A percentile compares a stretch with the other conserved stretches of the same genome.
Evolutionary conservation across 495 filamentous ascomycete genomes (phyloP).

Genomic region (Tuber brumale): DNA sequence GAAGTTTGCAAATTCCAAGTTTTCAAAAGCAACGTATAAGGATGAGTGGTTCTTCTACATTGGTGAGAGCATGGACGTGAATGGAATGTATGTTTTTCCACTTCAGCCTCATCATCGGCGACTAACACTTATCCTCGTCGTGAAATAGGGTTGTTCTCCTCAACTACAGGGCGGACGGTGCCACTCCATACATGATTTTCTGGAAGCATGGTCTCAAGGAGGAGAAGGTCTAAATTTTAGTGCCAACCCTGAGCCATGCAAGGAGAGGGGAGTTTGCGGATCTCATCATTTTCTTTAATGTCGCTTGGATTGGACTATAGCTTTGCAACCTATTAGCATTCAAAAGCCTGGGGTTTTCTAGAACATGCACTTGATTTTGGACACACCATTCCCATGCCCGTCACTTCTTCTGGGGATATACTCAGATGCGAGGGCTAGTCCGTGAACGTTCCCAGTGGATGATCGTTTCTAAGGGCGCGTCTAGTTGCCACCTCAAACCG

Average conservation of each 20-base stretch:
- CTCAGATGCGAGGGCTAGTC: too few species aligned
- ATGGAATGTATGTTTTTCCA: constrained; percentile 66
- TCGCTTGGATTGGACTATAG: not conserved
- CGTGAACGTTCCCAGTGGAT: too few species aligned
- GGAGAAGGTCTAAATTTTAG: constrained; percentile 76
- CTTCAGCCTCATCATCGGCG: constrained; percentile 10
- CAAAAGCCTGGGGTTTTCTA: not conserved
- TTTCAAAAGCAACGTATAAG: too few species aligned
- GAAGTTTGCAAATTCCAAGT: constrained; percentile 47
- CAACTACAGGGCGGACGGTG: constrained; percentile 94
- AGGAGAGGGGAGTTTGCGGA: not conserved
- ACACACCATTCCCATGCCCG: not conserved
- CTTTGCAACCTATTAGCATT: not conserved
- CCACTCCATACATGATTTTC: constrained; percentile 78
- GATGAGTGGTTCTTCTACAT: constrained; percentile 72
- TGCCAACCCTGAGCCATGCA: not conserved
- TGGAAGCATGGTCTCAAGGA: constrained; percentile 93
- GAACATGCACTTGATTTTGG: not conserved
- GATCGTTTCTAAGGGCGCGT: too few species aligned
- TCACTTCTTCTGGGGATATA: not conserved
- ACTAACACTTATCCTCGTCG: constrained; percentile 25
- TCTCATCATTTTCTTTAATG: not conserved
- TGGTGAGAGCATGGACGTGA: constrained; percentile 81
- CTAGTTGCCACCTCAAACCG: too few species aligned
- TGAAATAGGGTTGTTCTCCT: constrained; percentile 74